Evolutionary conservation across 176 grass and related monocot species (phyloP).

Genomic region (Oropetium thomaeum): DNA sequence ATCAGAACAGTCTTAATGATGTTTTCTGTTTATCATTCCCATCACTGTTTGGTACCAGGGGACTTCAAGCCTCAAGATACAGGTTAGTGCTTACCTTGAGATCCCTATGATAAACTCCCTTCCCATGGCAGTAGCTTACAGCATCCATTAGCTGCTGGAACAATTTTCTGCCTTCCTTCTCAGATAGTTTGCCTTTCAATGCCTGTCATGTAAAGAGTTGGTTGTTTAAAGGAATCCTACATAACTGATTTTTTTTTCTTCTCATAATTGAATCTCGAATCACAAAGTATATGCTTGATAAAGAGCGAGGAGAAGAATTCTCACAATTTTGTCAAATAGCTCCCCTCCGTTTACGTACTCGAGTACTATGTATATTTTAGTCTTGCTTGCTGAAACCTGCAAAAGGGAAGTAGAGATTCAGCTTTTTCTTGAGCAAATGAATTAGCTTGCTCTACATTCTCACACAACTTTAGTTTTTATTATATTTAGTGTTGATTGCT

Average conservation of each 20-base stretch:
- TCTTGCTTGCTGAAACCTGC: slow-evolving; percentile 91
- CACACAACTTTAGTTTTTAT: background rate
- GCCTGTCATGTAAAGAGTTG: slow-evolving; percentile 23
- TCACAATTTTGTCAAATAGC: slow-evolving; percentile 90
- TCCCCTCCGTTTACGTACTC: slow-evolving; percentile 90
- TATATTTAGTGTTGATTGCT: background rate
- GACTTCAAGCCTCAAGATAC: background rate
- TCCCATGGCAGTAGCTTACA: slow-evolving; percentile 85
- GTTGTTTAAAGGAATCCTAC: background rate
- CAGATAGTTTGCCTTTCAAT: slow-evolving; percentile 60
- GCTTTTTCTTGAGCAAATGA: background rate
- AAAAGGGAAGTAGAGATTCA: background rate
- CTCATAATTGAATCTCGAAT: background rate
- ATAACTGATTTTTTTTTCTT: too few species aligned
- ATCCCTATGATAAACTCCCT: slow-evolving; percentile 89
- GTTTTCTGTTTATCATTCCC: slow-evolving; percentile 1
- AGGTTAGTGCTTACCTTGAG: slow-evolving; percentile 53
- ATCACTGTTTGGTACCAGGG: background rate
- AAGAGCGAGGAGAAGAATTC: background rate
- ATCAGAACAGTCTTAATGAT: slow-evolving; percentile 14
- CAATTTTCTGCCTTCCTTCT: slow-evolving; percentile 65
- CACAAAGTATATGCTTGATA: background rate
- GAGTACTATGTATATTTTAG: slow-evolving; percentile 95
- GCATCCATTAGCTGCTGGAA: slow-evolving; percentile 98
- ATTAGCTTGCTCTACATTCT: background rate